Evolutionary conservation across 2,329 filamentous ascomycete genomes (phyloP), one percentile per base, ranked within the genome.

Genomic region (Sphaerulina vaccinii): DNA sequence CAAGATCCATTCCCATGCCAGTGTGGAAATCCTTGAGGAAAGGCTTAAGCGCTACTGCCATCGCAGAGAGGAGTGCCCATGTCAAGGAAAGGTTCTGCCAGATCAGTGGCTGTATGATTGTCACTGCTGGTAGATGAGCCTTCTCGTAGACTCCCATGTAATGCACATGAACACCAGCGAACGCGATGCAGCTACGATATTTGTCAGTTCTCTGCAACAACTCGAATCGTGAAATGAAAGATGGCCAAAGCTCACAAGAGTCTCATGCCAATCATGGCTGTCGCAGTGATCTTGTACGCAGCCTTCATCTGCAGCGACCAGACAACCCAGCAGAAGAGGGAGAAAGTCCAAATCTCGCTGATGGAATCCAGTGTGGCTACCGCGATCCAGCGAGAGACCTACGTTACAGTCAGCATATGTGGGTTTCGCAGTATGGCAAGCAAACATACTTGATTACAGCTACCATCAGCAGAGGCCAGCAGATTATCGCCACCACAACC

Each of bases 21-120:
- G 51, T 53, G 35, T 56, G 54, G 42, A 56, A 50, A 11, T 56
- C 54, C 13, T 49, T 49, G 37, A 56, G 22, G n/a, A 56, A 56
- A 16, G 54, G 54, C 29, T 47, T 50, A 18, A 56, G 39, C 3
- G 54, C 54, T 10, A 56, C 44, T 22, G 48, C 41, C 54, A 56
- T 56, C 11, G 54, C 54, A 1, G 54, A 56, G 16, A 56, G 38
- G 3, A 56, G 46, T 5, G 54, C 51, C 33, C 48, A 56, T 1
- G 46, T 48, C 11, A 56, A 35, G 21, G 46, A 42, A 4, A 56
- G 19, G 24, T 50, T 52, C 37, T 56, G 54, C 54, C 54, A 56
- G 8, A 37, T 19, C n/a, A 56, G 29, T 6, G 54, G 54, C 5
- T 36, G 19, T 2, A 56, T 56, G 39, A 49, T 37, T n/a, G 13